Percentiles rank a stretch among this genome's conserved stretches.
Evolutionary conservation across 345 rosid genomes (phyloP).

Genomic region (Excoecaria agallocha): DNA sequence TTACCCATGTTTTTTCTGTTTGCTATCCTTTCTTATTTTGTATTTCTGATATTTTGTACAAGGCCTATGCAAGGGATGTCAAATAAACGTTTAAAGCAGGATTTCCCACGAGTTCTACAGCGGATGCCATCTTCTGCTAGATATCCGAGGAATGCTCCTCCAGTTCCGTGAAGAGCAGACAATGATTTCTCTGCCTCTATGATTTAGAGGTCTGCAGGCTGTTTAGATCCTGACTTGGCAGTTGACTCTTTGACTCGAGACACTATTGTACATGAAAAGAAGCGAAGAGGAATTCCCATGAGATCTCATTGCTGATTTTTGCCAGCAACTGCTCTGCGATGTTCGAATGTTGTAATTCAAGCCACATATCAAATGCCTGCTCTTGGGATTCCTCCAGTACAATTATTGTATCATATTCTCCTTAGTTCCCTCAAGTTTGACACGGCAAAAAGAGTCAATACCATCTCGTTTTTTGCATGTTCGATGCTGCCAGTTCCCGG

Average conservation of each 20-base stretch:
- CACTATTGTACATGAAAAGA: not conserved
- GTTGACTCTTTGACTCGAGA: not conserved
- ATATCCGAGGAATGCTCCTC: conserved; percentile 58
- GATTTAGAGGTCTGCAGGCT: not conserved
- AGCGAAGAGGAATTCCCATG: conserved; percentile 12
- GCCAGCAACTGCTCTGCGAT: conserved; percentile 5
- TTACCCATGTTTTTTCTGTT: not conserved
- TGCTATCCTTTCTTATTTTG: conserved; percentile 4
- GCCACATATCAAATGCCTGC: not conserved
- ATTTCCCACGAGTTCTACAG: conserved; percentile 58
- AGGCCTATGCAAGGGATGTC: conserved; percentile 67
- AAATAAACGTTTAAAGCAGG: conserved; percentile 68
- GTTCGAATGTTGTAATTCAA: conserved; percentile 4
- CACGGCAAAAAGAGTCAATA: not conserved
- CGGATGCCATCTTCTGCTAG: conserved; percentile 80
- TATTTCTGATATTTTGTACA: conserved; percentile 12
- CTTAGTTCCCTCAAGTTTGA: not conserved
- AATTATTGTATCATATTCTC: not conserved
- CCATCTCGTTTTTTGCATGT: not conserved
- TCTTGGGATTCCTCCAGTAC: not conserved
- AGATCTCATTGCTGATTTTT: conserved; percentile 14
- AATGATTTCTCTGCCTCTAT: not conserved
- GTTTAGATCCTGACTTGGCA: conserved; percentile 1
- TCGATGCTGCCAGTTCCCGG: not conserved
- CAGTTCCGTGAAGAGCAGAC: conserved; percentile 44